phyloP scores from a whole-genome alignment of 2,329 filamentous ascomycete genomes.

The Coniochaeta ligniaria region DNA sequence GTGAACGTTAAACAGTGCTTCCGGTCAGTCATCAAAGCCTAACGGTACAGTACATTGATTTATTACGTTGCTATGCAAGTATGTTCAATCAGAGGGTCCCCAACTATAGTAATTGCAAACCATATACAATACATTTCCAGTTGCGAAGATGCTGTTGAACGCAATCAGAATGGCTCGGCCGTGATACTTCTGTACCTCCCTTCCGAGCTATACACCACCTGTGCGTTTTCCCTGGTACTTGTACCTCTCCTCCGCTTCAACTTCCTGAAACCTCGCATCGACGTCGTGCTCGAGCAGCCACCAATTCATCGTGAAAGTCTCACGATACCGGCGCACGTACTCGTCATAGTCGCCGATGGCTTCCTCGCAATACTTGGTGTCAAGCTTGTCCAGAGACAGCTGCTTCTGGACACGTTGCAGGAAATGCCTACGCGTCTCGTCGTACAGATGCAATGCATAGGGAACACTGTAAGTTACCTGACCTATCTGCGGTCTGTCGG shows the following conservation, averaged over 20 bases:
- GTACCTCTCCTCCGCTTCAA: conserved; percentile 8
- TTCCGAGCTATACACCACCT: too few species aligned
- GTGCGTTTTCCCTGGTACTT: conserved; percentile 5
- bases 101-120: too few species aligned
- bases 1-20: too few species aligned
- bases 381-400: conserved; percentile 3
- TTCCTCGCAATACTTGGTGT: conserved; percentile 1
- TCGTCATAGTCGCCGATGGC: conserved; percentile 4
- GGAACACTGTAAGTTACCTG: conserved; percentile 3
- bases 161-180: too few species aligned
- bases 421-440: conserved; percentile 7
- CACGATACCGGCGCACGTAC: conserved; percentile 5
- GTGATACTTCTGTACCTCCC: too few species aligned
- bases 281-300: conserved; percentile 8
- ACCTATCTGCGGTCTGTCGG: too few species aligned
- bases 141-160: too few species aligned
- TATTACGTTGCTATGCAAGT: too few species aligned
- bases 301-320: conserved; percentile 6
- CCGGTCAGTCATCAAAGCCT: too few species aligned
- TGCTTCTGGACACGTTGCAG: conserved; percentile 6
- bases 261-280: conserved; percentile 7
- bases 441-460: conserved; percentile 6
- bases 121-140: too few species aligned
- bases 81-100: too few species aligned
- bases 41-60: too few species aligned